Percentiles rank a stretch among this genome's conserved stretches.
Conservation (phyloP, 352 stramenopile species). For the Halophytophthora batemanensis region DNA sequence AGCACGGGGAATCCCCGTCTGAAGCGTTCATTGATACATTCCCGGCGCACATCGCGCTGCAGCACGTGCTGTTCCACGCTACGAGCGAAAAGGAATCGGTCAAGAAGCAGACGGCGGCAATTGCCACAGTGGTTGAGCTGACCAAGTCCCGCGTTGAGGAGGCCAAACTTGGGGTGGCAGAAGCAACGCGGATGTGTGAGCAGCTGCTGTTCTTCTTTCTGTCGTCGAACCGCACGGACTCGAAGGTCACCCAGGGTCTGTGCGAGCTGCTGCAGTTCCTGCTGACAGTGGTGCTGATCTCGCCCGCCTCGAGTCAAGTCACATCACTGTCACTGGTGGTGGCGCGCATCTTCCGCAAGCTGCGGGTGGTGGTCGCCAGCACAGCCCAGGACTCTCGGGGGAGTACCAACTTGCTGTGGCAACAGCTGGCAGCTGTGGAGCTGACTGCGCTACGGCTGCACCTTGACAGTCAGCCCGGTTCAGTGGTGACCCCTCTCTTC, state of each 20-base stretch:
- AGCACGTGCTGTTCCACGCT: constrained; percentile 27
- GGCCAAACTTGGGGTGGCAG: constrained; percentile 7
- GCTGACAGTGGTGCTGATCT: constrained; percentile 30
- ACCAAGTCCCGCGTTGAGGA: constrained; percentile 12
- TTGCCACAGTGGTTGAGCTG: constrained; percentile 11
- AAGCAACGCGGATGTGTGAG: constrained; percentile 41
- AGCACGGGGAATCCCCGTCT: background rate
- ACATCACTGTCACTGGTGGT: constrained; percentile 8
- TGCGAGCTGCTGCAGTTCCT: constrained; percentile 37
- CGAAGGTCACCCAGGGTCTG: constrained; percentile 11
- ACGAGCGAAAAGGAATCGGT: constrained; percentile 2
- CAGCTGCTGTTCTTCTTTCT: constrained; percentile 46
- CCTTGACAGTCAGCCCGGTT: constrained; percentile 10
- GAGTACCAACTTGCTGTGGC: constrained; percentile 2
- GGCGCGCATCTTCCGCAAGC: constrained; percentile 36
- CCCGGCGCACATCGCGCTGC: constrained; percentile 20
- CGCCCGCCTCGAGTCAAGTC: background rate
- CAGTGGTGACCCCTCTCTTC: constrained; percentile 13
- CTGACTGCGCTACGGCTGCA: constrained; percentile 25
- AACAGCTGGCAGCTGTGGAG: constrained; percentile 35
- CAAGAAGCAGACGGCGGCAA: constrained; percentile 20
- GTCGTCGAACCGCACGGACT: constrained; percentile 3
- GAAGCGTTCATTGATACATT: constrained; percentile 20
- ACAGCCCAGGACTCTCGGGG: constrained; percentile 1
- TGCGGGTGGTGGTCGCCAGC: constrained; percentile 17